phyloP scores from a whole-genome alignment of 2,329 filamentous ascomycete species.

The Sarocladiaceae sp. region DNA sequence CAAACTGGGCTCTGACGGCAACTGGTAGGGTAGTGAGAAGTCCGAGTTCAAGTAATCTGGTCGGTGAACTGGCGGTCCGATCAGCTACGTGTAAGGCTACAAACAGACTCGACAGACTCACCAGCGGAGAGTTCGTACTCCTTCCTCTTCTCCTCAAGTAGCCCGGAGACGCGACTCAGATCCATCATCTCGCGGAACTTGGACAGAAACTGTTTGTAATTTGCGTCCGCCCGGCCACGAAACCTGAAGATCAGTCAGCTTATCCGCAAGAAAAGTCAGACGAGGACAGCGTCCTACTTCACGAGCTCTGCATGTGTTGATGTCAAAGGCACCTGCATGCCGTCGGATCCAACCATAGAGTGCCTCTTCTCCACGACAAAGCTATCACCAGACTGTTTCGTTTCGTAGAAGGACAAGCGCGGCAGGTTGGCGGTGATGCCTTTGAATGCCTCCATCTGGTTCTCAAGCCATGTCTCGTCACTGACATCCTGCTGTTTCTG shows the following conservation, averaged over 20 bases:
- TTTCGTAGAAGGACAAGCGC: constrained; percentile 21
- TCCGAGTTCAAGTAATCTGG: constrained; percentile 15
- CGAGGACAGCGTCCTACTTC: constrained; percentile 4
- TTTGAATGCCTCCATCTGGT: constrained; percentile 21
- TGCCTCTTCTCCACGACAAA: constrained; percentile 20
- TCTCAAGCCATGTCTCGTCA: constrained; percentile 20
- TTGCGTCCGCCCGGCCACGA: constrained; percentile 18
- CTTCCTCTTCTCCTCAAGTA: constrained; percentile 17
- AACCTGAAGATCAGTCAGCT: constrained; percentile 11
- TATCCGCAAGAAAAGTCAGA: background rate
- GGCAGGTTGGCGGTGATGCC: constrained; percentile 18
- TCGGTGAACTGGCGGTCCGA: constrained; percentile 11
- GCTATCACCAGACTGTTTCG: constrained; percentile 16
- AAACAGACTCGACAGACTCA: constrained; percentile 7
- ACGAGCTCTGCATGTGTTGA: constrained; percentile 18
- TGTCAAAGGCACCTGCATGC: constrained; percentile 16
- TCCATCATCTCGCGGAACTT: constrained; percentile 19
- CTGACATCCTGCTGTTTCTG: constrained; percentile 12
- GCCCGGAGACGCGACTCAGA: constrained; percentile 10
- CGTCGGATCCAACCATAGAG: constrained; percentile 19
- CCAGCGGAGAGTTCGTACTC: constrained; percentile 15
- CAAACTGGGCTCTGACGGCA: constrained; percentile 12
- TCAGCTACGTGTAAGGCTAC: background rate
- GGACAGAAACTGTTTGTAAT: constrained; percentile 18
- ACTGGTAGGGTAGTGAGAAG: constrained; percentile 14